These are phyloP conservation scores for Haplosporangium sp. DNA, from an alignment of 371 early-diverging fungal genomes.

Conservation along the genomic window DNA sequence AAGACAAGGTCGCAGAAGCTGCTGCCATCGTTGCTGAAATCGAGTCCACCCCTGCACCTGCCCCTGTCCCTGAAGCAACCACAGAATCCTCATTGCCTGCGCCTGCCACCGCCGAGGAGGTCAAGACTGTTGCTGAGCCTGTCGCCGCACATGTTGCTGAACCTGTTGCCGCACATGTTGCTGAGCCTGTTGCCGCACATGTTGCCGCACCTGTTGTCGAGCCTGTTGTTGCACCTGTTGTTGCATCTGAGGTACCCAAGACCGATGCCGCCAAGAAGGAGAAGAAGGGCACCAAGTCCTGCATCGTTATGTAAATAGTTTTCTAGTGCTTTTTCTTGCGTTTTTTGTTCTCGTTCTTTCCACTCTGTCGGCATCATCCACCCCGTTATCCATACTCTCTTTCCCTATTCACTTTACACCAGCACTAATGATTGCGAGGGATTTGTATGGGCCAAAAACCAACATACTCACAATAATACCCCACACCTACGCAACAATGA, in stretches of 20 bases:
- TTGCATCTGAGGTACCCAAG: slow-evolving; percentile 10
- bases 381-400: too few relatives aligned
- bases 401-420: too few relatives aligned
- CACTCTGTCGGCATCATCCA: too few relatives aligned
- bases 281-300: slow-evolving; percentile 25
- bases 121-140: not conserved
- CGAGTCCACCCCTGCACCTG: not conserved
- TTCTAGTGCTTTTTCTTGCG: not conserved
- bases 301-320: slow-evolving; percentile 40
- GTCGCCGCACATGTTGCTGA: not conserved
- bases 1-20: slow-evolving; percentile 5
- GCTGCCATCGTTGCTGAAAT: slow-evolving; percentile 8
- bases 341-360: not conserved
- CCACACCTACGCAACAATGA: too few relatives aligned
- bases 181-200: not conserved
- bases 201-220: not conserved
- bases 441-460: too few relatives aligned
- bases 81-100: slow-evolving; percentile 2
- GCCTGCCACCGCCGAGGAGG: not conserved
- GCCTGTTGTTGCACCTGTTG: not conserved
- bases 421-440: too few relatives aligned
- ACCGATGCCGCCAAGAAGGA: slow-evolving; percentile 23
- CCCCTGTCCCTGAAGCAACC: slow-evolving; percentile 1
- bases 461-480: too few relatives aligned
- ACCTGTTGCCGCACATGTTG: not conserved